Evolutionary conservation across 768 basidiomycete species (phyloP), one percentile per base, ranked within the genome.

Genomic region (Tricholomella constricta): DNA sequence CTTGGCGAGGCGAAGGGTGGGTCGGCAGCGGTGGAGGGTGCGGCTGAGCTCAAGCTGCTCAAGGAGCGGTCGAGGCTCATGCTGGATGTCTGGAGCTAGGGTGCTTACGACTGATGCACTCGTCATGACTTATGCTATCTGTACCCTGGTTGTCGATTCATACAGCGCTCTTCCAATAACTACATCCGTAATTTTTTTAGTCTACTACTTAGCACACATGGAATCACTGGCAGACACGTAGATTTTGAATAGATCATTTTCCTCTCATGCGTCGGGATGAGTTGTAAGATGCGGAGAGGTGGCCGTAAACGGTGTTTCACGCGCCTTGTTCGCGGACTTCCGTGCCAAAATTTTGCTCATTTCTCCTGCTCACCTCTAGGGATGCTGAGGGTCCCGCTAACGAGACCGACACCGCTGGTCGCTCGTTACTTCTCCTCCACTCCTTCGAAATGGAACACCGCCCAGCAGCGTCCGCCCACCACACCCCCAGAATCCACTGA

Each of bases 1-100:
- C 79, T 99, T 17, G 97, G 89, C 10, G 90, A 95, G 69, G 94
- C 93, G 5, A 98, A 97, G 78, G 94, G 93, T 34, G 97, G 95
- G 19, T 84, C 79, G 17, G 86, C 82, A 1, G 89, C 89, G 62
- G 88, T 91, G 4, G 94, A 97, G 70, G 95, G 95, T 34, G 83
- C 77, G 3, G 91, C 93, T 50, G 95, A 98, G 77, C 70, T 97
- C 56, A 99, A 98, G 74, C 71, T 94, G 62, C 75, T 99, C 72
- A 99, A 99, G 79, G 97, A 98, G 70, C 81, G 94, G 45, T 92
- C 89, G 53, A 75, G 94, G 60, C 77, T 94, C 57, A 78, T 95
- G 78, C 69, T 91, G 58, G 93, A 95, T 70, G 92, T 94, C 57
- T 94, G 91, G 91, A 91, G 89, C 72, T 92, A 72, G 73, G 69